These are phyloP conservation scores for Pleurotus sapidus DNA, from an alignment of 768 basidiomycete genomes.

Conservation along the genomic window DNA sequence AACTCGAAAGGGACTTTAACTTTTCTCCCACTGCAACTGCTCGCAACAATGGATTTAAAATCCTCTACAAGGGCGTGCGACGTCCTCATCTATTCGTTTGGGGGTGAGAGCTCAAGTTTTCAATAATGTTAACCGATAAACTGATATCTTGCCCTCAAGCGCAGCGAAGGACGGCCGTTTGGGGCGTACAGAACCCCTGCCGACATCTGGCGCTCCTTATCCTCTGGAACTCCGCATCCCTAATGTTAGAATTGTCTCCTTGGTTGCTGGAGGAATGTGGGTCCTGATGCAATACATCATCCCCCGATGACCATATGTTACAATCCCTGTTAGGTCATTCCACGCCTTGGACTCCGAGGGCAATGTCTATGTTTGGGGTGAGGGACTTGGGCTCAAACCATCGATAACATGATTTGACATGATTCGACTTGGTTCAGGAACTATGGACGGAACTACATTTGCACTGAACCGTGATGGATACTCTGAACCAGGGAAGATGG, in stretches of 20 bases:
- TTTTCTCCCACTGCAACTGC: constrained; percentile 73
- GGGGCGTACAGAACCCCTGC: constrained; percentile 42
- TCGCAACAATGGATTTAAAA: constrained; percentile 74
- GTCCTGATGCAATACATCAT: constrained; percentile 16
- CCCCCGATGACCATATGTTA: background rate
- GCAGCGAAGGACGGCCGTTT: constrained; percentile 61
- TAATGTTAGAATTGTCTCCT: constrained; percentile 60
- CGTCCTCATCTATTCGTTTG: constrained; percentile 52
- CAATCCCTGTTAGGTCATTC: constrained; percentile 64
- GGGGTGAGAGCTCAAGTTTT: constrained; percentile 34
- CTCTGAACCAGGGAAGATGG: constrained; percentile 47
- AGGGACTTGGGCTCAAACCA: constrained; percentile 12
- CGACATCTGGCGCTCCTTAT: constrained; percentile 47
- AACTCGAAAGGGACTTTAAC: constrained; percentile 69
- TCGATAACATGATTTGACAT: background rate
- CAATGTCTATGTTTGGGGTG: constrained; percentile 79
- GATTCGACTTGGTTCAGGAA: constrained; percentile 40
- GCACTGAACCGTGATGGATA: constrained; percentile 52
- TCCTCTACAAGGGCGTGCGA: constrained; percentile 70
- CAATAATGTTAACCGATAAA: constrained; percentile 3
- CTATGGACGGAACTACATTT: constrained; percentile 45
- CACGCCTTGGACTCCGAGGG: constrained; percentile 81
- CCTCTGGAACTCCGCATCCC: constrained; percentile 64
- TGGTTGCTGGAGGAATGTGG: constrained; percentile 83
- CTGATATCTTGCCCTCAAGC: constrained; percentile 30